Percentiles rank a stretch among this genome's conserved stretches.
Conservation (phyloP, 179 eudicot genomes). For the Monotropa hypopitys region DNA sequence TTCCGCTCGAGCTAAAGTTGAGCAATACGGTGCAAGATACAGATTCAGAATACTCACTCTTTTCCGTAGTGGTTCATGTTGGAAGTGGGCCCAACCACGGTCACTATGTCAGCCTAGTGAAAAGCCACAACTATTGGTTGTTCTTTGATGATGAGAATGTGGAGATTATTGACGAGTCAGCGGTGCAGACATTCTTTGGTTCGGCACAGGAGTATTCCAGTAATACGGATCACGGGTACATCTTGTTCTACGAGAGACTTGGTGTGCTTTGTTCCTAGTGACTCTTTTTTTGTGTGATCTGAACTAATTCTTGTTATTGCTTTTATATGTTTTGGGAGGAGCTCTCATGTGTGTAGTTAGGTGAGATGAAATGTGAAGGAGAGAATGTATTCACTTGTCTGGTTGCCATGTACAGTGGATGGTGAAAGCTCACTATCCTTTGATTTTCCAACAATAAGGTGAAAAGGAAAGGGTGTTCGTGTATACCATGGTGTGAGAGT, state of each 20-base stretch:
- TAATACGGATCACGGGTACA: conserved; percentile 64
- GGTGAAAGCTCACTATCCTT: conserved; percentile 11
- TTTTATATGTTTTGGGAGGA: not conserved
- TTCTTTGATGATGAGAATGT: conserved; percentile 80
- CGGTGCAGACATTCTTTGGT: conserved; percentile 78
- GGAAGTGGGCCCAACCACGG: conserved; percentile 93
- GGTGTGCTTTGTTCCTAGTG: conserved; percentile 6
- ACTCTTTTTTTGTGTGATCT: not conserved
- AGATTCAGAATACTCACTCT: conserved; percentile 69
- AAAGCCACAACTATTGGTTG: conserved; percentile 87
- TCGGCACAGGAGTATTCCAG: conserved; percentile 81
- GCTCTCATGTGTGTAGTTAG: not conserved
- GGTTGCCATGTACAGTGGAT: conserved; percentile 15
- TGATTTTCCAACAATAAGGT: conserved; percentile 12
- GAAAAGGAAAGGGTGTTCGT: conserved; percentile 14
- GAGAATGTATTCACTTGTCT: not conserved
- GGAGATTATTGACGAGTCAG: conserved; percentile 79
- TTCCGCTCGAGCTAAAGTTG: conserved; percentile 77
- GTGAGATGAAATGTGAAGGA: conserved; percentile 11
- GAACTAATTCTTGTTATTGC: not conserved
- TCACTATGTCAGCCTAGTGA: conserved; percentile 81
- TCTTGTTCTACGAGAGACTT: conserved; percentile 52
- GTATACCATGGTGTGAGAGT: conserved; percentile 1
- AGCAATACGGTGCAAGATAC: conserved; percentile 67
- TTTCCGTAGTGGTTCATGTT: conserved; percentile 79